Base-by-base conservation (phyloP, 257 asterid genomes). In the Penstemon newberryi region DNA sequence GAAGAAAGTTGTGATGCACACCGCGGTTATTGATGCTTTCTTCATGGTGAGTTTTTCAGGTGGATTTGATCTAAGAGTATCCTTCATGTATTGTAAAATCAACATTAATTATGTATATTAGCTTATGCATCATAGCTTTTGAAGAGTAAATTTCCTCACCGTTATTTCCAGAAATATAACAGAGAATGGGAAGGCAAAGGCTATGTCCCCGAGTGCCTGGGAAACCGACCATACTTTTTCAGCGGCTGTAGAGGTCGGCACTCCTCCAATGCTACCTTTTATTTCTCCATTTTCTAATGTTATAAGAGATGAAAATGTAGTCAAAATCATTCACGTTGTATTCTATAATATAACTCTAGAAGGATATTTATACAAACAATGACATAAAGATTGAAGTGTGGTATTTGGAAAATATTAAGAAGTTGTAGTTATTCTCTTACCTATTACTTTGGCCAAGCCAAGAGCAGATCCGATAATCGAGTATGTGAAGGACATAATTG, bases 151-250 rank as follows among this genome's bases (percentile, higher is more conserved):
- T 56, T 56, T 55, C 56, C 55, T 47, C 59, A 37, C 9, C 45
- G 45, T 56, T 18, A 89, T 85, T 77, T 89, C 95, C 6, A 87
- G 81, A 73, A 83, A 74, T 60, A 90, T 57, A 54, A 82, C 46
- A 36, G 90, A 75, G 60, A 79, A 87, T 4, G 95, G 93, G 75
- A 77, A 87, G 54, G 96, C 87, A 76, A 89, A 89, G 70, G 89
- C 95, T 12, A 89, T 76, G 78, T 85, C 88, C n/a, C 92, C 96
- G 11, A 89, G 76, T 12, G 92, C 95, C 79, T 83, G 88, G 60
- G 87, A 77, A 56, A 78, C 63, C 15, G 73, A 63, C 87, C 89
- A 85, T 37, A 80, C 59, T 84, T 87, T 89, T 10, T 76, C 59
- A 36, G 80, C 74, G 37, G 70, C 36, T 58, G 39, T 80, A 12